Evolutionary conservation across 78 protist species (phyloP), one percentile per base, ranked within the genome.

Genomic region (Monosiga brevicollis): DNA sequence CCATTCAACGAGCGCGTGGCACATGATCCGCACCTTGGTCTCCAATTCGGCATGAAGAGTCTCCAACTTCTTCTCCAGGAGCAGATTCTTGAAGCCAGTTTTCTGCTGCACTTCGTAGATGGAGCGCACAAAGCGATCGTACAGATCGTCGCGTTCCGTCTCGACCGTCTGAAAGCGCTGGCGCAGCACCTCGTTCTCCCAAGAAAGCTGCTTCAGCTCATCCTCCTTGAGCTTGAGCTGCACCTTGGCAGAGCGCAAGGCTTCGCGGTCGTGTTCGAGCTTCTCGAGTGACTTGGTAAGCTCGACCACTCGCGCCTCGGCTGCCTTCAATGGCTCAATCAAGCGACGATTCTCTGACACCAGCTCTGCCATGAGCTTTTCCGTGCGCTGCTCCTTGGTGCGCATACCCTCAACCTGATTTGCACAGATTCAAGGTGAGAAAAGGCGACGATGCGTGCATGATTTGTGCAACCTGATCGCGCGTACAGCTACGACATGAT

Each of bases 101-200:
- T 81, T 71, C 76, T 87, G 91, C 41, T 92, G 90, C 29, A 89
- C 88, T 6, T 87, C 88, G 26, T 81, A 39, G 6, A 87, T 70
- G 32, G 89, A 62, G 32, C 15, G 0, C 37, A 91, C 92, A 77
- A 88, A 91, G 42, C 79, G 79, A n/a, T 81, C 80, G 89, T 83
- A 91, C 34, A 94, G 88, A 70, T 84, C 83, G 89, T 94, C 92
- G 36, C 93, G 87, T 79, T 94, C 94, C 73, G 78, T 54, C 72
- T 86, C 85, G 2, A 83, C 80, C 81, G 76, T 36, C 36, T 35
- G 49, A 25, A 24, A 76, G 29, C 83, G 70, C 72, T 82, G 90
- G 42, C 26, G 43, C 24, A 93, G 79, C 3, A 88, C 88, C 84
- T 91, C 94, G 81, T 88, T 88, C 87, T 87, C 92, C 94, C 96